A percentile compares a stretch with the other conserved stretches of the same genome.
Conservation (phyloP, 1,284 basidiomycete genomes). For the Papiliotrema fonsecae region DNA sequence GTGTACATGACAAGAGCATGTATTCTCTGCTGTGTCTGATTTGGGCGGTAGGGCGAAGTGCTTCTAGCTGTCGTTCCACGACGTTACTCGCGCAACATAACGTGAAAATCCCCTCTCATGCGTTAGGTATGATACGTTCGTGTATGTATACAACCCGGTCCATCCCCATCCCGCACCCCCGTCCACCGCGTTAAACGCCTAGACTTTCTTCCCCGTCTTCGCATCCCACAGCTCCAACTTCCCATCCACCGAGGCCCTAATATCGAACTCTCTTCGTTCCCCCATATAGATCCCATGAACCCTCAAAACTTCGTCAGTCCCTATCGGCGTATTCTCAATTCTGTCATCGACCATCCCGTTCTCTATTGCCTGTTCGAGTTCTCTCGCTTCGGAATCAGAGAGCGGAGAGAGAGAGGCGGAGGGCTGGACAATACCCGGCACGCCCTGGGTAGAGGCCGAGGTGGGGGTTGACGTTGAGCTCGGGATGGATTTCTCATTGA, state of each 20-base stretch:
- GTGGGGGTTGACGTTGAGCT: not conserved
- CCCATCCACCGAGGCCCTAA: slow-evolving; percentile 22
- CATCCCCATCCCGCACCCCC: no score
- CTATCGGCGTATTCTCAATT: slow-evolving; percentile 24
- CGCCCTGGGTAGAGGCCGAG: not conserved
- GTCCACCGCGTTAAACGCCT: no score
- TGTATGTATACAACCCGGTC: no score
- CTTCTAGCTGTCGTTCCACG: no score
- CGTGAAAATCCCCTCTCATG: no score
- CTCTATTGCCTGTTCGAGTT: slow-evolving; percentile 20
- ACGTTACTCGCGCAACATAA: no score
- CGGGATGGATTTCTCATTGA: not conserved
- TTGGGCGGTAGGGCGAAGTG: no score
- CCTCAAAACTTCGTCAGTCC: slow-evolving; percentile 24
- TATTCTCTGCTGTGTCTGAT: no score
- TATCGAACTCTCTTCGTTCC: slow-evolving; percentile 23
- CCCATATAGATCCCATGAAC: slow-evolving; percentile 41
- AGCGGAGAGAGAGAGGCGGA: slow-evolving; percentile 9
- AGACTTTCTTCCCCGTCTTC: slow-evolving; percentile 3
- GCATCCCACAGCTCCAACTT: slow-evolving; percentile 32
- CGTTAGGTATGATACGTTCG: no score
- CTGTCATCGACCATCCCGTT: slow-evolving; percentile 17
- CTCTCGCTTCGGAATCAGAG: slow-evolving; percentile 12
- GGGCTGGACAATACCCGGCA: not conserved
- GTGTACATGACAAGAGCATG: no score